phyloP scores from a whole-genome alignment of 345 rosid species.

The Gossypioides kirkii region DNA sequence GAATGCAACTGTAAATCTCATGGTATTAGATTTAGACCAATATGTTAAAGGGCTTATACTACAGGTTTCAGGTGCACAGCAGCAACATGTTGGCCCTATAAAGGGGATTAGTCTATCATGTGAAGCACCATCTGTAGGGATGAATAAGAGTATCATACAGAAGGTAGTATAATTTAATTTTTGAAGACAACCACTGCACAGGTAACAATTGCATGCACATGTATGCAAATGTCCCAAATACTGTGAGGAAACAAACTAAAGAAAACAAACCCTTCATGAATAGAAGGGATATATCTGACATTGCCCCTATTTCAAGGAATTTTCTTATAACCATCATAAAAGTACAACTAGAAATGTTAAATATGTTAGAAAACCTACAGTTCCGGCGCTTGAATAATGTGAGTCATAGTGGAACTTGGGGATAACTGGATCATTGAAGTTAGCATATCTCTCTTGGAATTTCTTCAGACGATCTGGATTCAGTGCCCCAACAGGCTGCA shows the following conservation, averaged over 20 bases:
- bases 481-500: conserved; percentile 97
- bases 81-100: neutral
- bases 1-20: neutral
- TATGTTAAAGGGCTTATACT: neutral
- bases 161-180: neutral
- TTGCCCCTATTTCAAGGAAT: conserved; percentile 1
- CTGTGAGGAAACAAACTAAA: neutral
- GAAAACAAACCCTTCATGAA: conserved; percentile 6
- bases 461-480: conserved; percentile 72
- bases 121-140: neutral
- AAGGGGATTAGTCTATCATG: neutral
- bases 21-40: neutral
- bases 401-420: conserved; percentile 99
- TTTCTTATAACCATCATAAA: neutral
- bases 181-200: neutral
- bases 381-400: conserved; percentile 96
- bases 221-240: neutral
- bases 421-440: conserved; percentile 93
- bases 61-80: neutral
- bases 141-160: neutral
- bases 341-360: conserved; percentile 1
- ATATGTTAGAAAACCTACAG: conserved; percentile 50
- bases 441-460: conserved; percentile 93
- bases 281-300: neutral
- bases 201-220: neutral